Percentiles rank a stretch among this genome's conserved stretches.
Conservation (phyloP, 1,284 basidiomycete species). For the Entoloma clypeatum region DNA sequence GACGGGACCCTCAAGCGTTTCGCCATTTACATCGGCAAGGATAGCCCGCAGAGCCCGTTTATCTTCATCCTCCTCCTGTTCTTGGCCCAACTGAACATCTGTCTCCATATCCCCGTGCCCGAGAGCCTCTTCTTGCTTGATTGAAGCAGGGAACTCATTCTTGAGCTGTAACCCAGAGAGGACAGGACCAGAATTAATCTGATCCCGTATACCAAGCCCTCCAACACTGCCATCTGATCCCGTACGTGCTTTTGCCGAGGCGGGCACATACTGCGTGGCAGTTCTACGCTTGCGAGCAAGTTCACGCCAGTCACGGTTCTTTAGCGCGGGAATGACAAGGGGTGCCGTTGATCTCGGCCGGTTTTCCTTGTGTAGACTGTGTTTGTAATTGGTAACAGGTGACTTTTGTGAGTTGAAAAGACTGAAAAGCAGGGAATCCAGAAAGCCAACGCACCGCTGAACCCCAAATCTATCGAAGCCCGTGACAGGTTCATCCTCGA, state of each 20-base stretch:
- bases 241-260: constrained; percentile 54
- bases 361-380: constrained; percentile 44
- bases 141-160: constrained; percentile 25
- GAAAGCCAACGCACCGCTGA: constrained; percentile 64
- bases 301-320: constrained; percentile 88
- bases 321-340: constrained; percentile 77
- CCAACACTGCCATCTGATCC: constrained; percentile 77
- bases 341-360: constrained; percentile 52
- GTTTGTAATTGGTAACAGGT: constrained; percentile 21
- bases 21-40: constrained; percentile 48
- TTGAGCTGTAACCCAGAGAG: constrained; percentile 57
- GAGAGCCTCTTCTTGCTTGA: constrained; percentile 26
- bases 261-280: constrained; percentile 58
- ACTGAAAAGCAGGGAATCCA: constrained; percentile 26
- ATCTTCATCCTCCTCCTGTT: constrained; percentile 61
- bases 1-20: constrained; percentile 36
- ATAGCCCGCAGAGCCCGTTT: constrained; percentile 71
- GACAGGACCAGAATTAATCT: constrained; percentile 68
- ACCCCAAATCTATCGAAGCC: constrained; percentile 68
- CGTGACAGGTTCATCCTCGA: constrained; percentile 67
- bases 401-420: constrained; percentile 64
- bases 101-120: constrained; percentile 18
- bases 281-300: constrained; percentile 56
- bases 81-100: constrained; percentile 32
- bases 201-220: constrained; percentile 68